Percentiles rank a stretch among this genome's conserved stretches.
Evolutionary conservation across 805 yeast species (phyloP).

Genomic region (Candida pseudoglaebosa): DNA sequence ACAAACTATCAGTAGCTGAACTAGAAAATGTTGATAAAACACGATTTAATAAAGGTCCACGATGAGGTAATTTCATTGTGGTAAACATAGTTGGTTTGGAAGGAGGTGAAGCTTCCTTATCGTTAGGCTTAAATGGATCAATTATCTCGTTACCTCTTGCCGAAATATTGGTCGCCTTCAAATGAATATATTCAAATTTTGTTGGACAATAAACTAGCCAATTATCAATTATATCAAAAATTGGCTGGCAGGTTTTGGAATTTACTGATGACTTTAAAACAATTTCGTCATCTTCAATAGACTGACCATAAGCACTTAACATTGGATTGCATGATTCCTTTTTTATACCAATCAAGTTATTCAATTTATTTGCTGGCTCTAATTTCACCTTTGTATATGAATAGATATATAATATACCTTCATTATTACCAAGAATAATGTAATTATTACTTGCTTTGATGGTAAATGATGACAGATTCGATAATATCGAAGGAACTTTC

Average conservation of each 20-base stretch:
- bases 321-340: constrained; percentile 21
- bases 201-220: constrained; percentile 49
- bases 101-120: neutral
- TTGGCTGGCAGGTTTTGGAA: constrained; percentile 31
- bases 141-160: constrained; percentile 5
- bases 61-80: constrained; percentile 44
- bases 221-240: constrained; percentile 46
- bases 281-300: constrained; percentile 17
- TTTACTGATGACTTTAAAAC: constrained; percentile 27
- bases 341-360: constrained; percentile 14
- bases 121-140: constrained; percentile 1
- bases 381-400: constrained; percentile 4
- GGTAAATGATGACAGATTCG: constrained; percentile 4
- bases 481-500: neutral
- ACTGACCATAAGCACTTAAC: constrained; percentile 10
- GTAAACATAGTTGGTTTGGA: constrained; percentile 24
- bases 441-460: constrained; percentile 20
- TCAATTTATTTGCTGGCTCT: constrained; percentile 15
- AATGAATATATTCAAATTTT: constrained; percentile 28
- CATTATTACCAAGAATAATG: constrained; percentile 17
- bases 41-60: constrained; percentile 45
- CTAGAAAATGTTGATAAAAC: constrained; percentile 47
- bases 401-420: constrained; percentile 20
- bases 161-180: constrained; percentile 17
- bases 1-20: constrained; percentile 50